Conservation (phyloP, 257 asterid species). For the Eucommia ulmoides region DNA sequence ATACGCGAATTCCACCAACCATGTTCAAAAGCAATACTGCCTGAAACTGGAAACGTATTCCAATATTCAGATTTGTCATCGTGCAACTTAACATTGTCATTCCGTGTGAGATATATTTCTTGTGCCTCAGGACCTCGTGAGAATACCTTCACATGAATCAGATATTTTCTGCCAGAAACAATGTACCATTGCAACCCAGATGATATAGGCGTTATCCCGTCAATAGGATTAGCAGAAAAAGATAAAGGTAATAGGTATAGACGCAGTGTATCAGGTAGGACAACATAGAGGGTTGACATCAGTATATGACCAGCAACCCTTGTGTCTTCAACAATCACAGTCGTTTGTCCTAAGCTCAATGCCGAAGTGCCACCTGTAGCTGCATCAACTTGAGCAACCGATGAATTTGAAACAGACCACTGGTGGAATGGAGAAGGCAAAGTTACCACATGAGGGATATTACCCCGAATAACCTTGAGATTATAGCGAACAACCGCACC, state of each 20-base stretch:
- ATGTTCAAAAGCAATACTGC: slow-evolving; percentile 16
- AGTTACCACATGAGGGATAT: slow-evolving; percentile 45
- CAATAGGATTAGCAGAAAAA: slow-evolving; percentile 34
- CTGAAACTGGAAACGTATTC: slow-evolving; percentile 52
- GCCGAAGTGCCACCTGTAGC: slow-evolving; percentile 51
- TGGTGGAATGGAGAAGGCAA: slow-evolving; percentile 72
- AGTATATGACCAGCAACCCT: slow-evolving; percentile 82
- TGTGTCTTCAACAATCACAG: slow-evolving; percentile 66
- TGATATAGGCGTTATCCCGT: slow-evolving; percentile 36
- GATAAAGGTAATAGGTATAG: slow-evolving; percentile 52
- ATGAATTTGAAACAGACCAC: slow-evolving; percentile 66
- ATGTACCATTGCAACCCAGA: slow-evolving; percentile 71
- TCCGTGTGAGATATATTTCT: slow-evolving; percentile 64
- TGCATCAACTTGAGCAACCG: slow-evolving; percentile 66
- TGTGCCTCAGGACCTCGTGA: slow-evolving; percentile 50
- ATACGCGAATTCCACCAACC: slow-evolving; percentile 24
- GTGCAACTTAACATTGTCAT: slow-evolving; percentile 46
- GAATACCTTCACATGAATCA: slow-evolving; percentile 55
- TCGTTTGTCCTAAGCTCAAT: slow-evolving; percentile 51
- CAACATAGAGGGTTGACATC: slow-evolving; percentile 71
- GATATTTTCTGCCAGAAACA: slow-evolving; percentile 62
- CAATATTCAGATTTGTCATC: slow-evolving; percentile 49
- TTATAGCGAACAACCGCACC: slow-evolving; percentile 64
- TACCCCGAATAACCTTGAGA: slow-evolving; percentile 66
- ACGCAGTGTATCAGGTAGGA: slow-evolving; percentile 59